Evolutionary conservation across 805 yeast genomes (phyloP).

Genomic region (Metschnikowia peoriensis): DNA sequence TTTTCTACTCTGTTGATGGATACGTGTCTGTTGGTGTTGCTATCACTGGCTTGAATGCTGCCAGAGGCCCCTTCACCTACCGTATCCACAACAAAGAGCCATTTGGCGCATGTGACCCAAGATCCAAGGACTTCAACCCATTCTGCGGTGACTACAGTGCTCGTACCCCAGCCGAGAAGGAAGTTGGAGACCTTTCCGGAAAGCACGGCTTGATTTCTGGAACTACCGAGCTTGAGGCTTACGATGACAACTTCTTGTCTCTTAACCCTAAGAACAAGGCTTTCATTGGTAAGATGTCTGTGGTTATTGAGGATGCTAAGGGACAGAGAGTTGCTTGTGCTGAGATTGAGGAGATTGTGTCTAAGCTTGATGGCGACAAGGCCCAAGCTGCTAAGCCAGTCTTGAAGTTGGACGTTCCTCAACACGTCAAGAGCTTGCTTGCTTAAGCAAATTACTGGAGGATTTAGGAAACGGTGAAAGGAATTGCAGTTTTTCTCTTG

Average conservation of each 20-base stretch:
- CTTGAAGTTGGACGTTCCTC: background rate
- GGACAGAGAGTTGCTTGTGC: constrained; percentile 4
- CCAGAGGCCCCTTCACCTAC: constrained; percentile 1
- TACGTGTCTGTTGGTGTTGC: background rate
- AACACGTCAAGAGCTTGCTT: background rate
- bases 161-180: constrained; percentile 1
- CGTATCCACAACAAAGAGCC: background rate
- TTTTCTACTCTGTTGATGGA: constrained; percentile 3
- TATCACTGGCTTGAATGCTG: background rate
- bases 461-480: background rate
- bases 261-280: constrained; percentile 6
- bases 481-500: background rate
- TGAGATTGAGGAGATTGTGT: background rate
- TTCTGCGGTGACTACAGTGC: constrained; percentile 1
- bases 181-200: constrained; percentile 8
- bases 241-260: constrained; percentile 5
- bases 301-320: background rate
- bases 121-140: background rate
- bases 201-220: constrained; percentile 4
- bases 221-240: background rate
- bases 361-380: background rate
- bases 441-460: background rate
- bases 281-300: constrained; percentile 2
- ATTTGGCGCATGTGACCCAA: background rate
- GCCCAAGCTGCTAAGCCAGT: constrained; percentile 1